Percentiles rank a stretch among this genome's conserved stretches.
These are phyloP conservation scores for Rhodotorula babjevae DNA, from an alignment of 768 basidiomycete genomes.

Conservation along the genomic window DNA sequence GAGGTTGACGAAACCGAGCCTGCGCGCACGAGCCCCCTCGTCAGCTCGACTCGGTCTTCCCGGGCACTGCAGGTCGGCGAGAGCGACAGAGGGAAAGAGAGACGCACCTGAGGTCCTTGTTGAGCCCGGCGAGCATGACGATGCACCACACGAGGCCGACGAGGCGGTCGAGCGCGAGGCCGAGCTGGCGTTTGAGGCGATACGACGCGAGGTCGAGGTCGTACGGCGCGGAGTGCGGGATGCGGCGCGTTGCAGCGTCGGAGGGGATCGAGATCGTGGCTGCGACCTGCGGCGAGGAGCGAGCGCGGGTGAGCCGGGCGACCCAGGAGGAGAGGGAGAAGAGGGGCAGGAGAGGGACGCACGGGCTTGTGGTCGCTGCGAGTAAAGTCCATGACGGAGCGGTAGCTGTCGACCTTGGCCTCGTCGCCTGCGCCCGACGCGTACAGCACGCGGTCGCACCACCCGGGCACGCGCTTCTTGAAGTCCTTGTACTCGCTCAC, in stretches of 20 bases:
- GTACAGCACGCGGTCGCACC: slow-evolving; percentile 90
- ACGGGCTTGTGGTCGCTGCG: slow-evolving; percentile 95
- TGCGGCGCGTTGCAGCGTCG: slow-evolving; percentile 10
- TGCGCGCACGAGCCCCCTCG: not conserved
- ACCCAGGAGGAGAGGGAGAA: slow-evolving; percentile 47
- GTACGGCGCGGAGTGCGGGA: slow-evolving; percentile 35
- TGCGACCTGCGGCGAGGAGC: slow-evolving; percentile 4
- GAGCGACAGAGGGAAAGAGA: too few species aligned
- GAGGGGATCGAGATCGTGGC: slow-evolving; percentile 30
- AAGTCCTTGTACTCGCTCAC: slow-evolving; percentile 48
- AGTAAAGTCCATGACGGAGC: slow-evolving; percentile 73
- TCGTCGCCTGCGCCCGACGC: slow-evolving; percentile 55
- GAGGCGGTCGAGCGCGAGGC: slow-evolving; percentile 64
- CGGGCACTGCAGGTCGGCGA: too few species aligned
- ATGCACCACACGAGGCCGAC: slow-evolving; percentile 77
- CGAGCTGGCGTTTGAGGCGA: slow-evolving; percentile 61
- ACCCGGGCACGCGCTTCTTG: slow-evolving; percentile 70
- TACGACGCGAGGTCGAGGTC: slow-evolving; percentile 35
- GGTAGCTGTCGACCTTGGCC: slow-evolving; percentile 60
- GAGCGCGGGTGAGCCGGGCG: slow-evolving; percentile 40
- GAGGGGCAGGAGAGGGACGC: slow-evolving; percentile 63
- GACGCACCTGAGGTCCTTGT: slow-evolving; percentile 51
- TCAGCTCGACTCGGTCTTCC: too few species aligned
- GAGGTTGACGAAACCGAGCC: slow-evolving; percentile 20
- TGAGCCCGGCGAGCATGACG: slow-evolving; percentile 69